phyloP scores from a whole-genome alignment of 192 early-diverging fungal species.

The Gamsiella multidivaricata region DNA sequence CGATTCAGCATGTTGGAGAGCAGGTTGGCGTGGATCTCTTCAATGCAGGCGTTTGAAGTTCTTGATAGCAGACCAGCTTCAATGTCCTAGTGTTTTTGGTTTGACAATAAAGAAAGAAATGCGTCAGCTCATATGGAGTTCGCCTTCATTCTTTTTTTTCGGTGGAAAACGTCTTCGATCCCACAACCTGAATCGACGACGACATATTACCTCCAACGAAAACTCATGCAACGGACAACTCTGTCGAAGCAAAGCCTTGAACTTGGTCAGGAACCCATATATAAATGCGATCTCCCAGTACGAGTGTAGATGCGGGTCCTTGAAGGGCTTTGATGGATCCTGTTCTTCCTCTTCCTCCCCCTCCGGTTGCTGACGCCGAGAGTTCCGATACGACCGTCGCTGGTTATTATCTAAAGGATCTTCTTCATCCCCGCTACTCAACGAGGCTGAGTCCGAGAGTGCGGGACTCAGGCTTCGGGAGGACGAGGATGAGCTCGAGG shows the following conservation, averaged over 20 bases:
- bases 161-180: too few species aligned
- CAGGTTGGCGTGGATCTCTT: slow-evolving; percentile 40
- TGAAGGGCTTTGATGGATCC: slow-evolving; percentile 11
- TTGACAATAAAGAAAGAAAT: background rate
- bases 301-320: background rate
- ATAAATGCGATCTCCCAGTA: slow-evolving; percentile 30
- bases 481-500: background rate
- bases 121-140: background rate
- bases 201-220: slow-evolving; percentile 45
- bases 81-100: slow-evolving; percentile 25
- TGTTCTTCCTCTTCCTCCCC: background rate
- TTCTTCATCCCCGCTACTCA: slow-evolving; percentile 13
- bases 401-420: background rate
- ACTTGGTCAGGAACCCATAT: slow-evolving; percentile 44
- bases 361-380: background rate
- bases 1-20: slow-evolving; percentile 52
- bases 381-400: too few species aligned
- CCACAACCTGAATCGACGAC: too few species aligned
- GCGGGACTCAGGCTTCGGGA: slow-evolving; percentile 35
- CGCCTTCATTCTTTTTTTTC: background rate
- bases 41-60: slow-evolving; percentile 28
- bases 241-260: slow-evolving; percentile 30
- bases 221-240: slow-evolving; percentile 32
- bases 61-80: slow-evolving; percentile 32
- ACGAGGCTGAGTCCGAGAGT: slow-evolving; percentile 21